Evolutionary conservation across 164 flowering plant genomes (phyloP).

Genomic region (Dillenia suffruticosa): DNA sequence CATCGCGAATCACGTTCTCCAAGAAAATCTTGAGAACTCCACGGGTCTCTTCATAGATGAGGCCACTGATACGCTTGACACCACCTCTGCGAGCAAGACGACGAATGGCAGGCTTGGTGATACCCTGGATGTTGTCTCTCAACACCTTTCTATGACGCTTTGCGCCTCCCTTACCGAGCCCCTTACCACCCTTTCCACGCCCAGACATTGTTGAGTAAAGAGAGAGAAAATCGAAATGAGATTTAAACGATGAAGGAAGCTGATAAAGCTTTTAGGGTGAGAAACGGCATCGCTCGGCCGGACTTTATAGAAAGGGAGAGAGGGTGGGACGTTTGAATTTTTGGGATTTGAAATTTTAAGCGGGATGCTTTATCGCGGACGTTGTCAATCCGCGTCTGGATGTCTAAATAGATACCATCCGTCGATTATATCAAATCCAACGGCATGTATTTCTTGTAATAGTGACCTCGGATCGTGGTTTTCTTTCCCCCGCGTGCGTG

Average conservation of each 20-base stretch:
- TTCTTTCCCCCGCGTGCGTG: too few species aligned
- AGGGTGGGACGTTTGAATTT: too few species aligned
- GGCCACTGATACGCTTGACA: slow-evolving; percentile 52
- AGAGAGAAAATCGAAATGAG: too few species aligned
- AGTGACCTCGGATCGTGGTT: too few species aligned
- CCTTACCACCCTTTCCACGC: slow-evolving; percentile 58
- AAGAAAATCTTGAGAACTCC: slow-evolving; percentile 49
- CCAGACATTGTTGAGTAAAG: slow-evolving; percentile 29
- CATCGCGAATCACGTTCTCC: slow-evolving; percentile 49
- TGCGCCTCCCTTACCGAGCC: slow-evolving; percentile 51
- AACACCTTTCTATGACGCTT: slow-evolving; percentile 48
- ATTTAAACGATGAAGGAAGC: too few species aligned
- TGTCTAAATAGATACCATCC: too few species aligned
- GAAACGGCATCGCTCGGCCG: neutral
- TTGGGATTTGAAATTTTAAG: too few species aligned
- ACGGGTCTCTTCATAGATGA: slow-evolving; percentile 50
- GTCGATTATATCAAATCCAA: too few species aligned
- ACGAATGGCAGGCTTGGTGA: slow-evolving; percentile 48
- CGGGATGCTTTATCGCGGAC: too few species aligned
- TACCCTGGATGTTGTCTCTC: slow-evolving; percentile 48
- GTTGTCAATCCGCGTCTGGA: too few species aligned
- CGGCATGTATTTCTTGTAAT: too few species aligned
- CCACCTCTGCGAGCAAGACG: slow-evolving; percentile 49
- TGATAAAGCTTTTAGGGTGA: too few species aligned
- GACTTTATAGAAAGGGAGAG: slow-evolving; percentile 1